Conservation (phyloP, 2,329 filamentous ascomycete species). For the Alternaria viburni region DNA sequence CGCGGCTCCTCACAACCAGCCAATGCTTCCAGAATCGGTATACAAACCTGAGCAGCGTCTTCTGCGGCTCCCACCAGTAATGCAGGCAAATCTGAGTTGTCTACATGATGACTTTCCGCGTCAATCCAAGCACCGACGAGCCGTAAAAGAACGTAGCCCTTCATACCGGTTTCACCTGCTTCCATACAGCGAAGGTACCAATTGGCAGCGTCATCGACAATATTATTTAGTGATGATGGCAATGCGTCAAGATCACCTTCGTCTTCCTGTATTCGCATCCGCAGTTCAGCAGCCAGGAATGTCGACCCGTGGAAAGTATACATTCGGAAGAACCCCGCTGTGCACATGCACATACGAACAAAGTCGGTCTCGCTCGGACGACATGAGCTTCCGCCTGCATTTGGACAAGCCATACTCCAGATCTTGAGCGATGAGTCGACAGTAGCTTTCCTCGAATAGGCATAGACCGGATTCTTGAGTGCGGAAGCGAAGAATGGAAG, state of each 20-base stretch:
- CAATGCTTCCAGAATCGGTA: constrained; percentile 29
- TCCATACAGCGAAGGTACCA: constrained; percentile 29
- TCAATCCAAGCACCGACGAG: constrained; percentile 30
- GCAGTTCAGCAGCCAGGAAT: constrained; percentile 30
- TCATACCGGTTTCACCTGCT: constrained; percentile 40
- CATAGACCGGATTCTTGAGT: constrained; percentile 30
- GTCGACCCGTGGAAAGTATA: constrained; percentile 29
- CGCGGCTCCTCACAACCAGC: constrained; percentile 4
- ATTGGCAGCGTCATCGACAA: constrained; percentile 27
- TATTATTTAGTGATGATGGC: constrained; percentile 21
- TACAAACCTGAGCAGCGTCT: constrained; percentile 19
- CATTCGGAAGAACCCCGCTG: constrained; percentile 33
- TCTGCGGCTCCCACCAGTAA: constrained; percentile 24
- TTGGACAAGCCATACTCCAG: constrained; percentile 26
- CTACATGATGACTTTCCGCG: constrained; percentile 19
- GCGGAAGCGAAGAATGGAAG: constrained; percentile 30
- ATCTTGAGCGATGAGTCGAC: constrained; percentile 37
- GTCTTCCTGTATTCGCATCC: constrained; percentile 32
- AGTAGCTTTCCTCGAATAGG: constrained; percentile 34
- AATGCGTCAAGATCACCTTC: constrained; percentile 26
- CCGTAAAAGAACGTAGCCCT: constrained; percentile 33
- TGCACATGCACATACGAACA: constrained; percentile 27
- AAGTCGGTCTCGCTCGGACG: constrained; percentile 14
- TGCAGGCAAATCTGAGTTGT: constrained; percentile 15
- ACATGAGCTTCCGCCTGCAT: not conserved